Evolutionary conservation across 768 basidiomycete species (phyloP), one percentile per base, ranked within the genome.

Genomic region (Mycena albidolilacea): DNA sequence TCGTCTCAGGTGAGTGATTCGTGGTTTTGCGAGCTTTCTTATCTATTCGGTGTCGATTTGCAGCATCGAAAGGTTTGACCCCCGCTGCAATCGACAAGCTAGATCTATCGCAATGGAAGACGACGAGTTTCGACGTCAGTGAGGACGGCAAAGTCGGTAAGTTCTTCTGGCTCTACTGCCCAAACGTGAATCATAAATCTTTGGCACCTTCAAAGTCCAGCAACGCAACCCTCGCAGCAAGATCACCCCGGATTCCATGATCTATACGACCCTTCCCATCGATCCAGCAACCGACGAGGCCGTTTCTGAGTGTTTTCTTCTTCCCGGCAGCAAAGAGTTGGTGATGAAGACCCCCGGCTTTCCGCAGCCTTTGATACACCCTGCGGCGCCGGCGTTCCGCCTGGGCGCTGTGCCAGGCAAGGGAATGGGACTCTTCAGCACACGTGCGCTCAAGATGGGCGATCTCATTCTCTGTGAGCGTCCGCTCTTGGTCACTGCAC

Each of bases 391-490:
- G 41, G 46, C 67, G 3, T 72, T 63, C 41, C 78, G 79, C 67
- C 10, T 71, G 55, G 63, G 59, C 52, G 74, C 67, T 46, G 59
- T 59, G 12, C 69, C 68, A 17, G 61, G 69, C 44, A 77, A 77
- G 62, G 84, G 85, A 0, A 46, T 72, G 14, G 84, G 83, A 5
- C 74, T 83, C 41, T 78, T 84, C 72, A 82, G 84, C n/a, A 81
- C 79, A 19, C 70, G 75, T 38, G 65, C 77, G 19, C 75, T 85
- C 68, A 75, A 77, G 39, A 55, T 64, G 9, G 82, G 81, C 60
- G 83, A 83, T 12, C 72, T 83, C 30, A 81, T 86, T 52, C 72
- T 84, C n/a, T 75, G 74, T n/a, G 85, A 87, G 59, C 82, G 85
- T 4, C 84, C 84, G 1, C 75, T 85, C 46, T 72, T 85, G 11